Base-by-base conservation (phyloP, 306 rosid species). In the Cucumis melo region DNA sequence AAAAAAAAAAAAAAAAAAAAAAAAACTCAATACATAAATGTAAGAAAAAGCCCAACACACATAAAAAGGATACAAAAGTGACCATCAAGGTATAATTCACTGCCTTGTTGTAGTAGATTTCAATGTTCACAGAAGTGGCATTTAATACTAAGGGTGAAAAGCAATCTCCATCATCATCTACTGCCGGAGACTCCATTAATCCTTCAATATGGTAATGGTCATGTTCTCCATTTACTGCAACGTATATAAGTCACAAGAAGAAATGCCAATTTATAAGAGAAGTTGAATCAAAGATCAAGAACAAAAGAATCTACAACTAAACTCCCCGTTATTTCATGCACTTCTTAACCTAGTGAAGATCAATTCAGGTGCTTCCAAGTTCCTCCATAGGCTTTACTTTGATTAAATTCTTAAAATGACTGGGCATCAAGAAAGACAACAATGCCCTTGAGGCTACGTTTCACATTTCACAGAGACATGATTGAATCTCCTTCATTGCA, bases 21-120 rank as follows among this genome's bases (percentile, higher is more conserved):
- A 64, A 38, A 16, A 6, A 27, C 27, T 10, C 27, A 5, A 14
- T 24, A 27, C 8, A 23, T 46, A 24, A 27, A 66, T 66, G 73
- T n/a, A 71, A 48, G 41, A 1, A 7, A 59, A 55, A 56, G 53
- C n/a, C 38, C 64, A 57, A 44, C 13, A 21, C 11, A 58, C 55
- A 44, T 14, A 14, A 75, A 38, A 75, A 92, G 98, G 99, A 94
- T 94, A 94, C 99, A 90, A 94, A 94, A 65, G 97, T 92, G 83
- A 94, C 99, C 99, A 94, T 90, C 91, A 94, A 86, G 59, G 99
- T 94, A 84, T 92, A 92, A 89, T 94, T 94, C 85, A 94, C 97
- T 74, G 99, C 99, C 79, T 94, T 94, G 85, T 88, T 94, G 70
- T 94, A 94, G 86, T 94, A 94, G 78, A 87, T 92, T 87, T 91